Conservation (phyloP, 2,329 filamentous ascomycete species). For the Colletotrichum horii region DNA sequence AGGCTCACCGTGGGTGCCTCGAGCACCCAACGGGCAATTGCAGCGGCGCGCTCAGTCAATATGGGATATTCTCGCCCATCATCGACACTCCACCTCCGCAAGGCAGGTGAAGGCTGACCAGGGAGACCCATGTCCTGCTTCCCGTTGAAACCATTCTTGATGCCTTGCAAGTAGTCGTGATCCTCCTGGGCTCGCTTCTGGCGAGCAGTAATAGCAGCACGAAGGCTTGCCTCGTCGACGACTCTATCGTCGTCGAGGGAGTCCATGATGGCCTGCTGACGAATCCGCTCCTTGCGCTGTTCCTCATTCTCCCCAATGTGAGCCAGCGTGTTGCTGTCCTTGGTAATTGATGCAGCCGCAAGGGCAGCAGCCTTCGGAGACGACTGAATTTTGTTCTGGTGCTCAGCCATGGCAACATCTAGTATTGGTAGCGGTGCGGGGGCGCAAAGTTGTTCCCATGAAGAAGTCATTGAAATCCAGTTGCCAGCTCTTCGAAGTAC, state of each 20-base stretch:
- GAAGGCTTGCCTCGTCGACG: conserved; percentile 69
- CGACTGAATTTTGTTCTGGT: conserved; percentile 24
- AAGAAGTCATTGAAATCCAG: conserved; percentile 68
- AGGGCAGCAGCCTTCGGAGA: conserved; percentile 33
- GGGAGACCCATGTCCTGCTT: conserved; percentile 19
- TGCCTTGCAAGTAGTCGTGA: conserved; percentile 21
- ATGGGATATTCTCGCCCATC: conserved; percentile 73
- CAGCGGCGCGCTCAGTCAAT: conserved; percentile 71
- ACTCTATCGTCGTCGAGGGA: conserved; percentile 72
- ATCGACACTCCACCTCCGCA: conserved; percentile 67
- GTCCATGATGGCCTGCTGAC: conserved; percentile 70
- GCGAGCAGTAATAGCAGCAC: conserved; percentile 65
- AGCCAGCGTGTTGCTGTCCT: conserved; percentile 28
- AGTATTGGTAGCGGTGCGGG: conserved; percentile 57
- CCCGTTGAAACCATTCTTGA: conserved; percentile 23
- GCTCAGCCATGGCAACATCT: conserved; percentile 23
- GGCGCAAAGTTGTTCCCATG: conserved; percentile 76
- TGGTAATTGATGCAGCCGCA: conserved; percentile 39
- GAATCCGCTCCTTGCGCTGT: conserved; percentile 63
- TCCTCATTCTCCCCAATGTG: conserved; percentile 49
- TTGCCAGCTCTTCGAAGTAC: conserved; percentile 70
- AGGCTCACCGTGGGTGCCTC: conserved; percentile 54
- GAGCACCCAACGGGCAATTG: conserved; percentile 72
- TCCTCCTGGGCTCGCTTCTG: conserved; percentile 66
- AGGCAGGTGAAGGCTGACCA: conserved; percentile 12